Conservation (phyloP, 176 grass and related monocot species). For the Raddia guianensis region DNA sequence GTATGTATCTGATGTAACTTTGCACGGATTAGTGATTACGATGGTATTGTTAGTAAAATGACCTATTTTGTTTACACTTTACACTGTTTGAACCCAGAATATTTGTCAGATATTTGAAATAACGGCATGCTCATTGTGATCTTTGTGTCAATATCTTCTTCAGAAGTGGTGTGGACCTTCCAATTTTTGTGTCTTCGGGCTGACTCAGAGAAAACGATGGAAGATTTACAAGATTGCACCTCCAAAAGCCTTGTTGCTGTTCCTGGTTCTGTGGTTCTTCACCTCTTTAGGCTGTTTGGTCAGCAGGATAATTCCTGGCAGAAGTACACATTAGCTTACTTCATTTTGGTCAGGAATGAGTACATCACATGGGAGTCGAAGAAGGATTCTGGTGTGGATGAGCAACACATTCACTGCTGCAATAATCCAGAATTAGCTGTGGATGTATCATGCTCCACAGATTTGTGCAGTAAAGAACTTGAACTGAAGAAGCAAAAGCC, state of each 20-base stretch:
- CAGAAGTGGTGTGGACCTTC: slow-evolving; percentile 27
- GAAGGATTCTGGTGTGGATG: slow-evolving; percentile 41
- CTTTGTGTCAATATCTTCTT: slow-evolving; percentile 29
- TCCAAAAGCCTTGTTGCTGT: slow-evolving; percentile 55
- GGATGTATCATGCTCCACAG: slow-evolving; percentile 29
- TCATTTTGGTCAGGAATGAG: slow-evolving; percentile 61
- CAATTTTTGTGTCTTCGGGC: slow-evolving; percentile 14
- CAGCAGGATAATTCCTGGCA: slow-evolving; percentile 71
- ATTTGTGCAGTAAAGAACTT: slow-evolving; percentile 46
- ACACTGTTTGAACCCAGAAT: not conserved
- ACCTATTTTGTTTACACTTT: not conserved
- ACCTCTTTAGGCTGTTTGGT: slow-evolving; percentile 59
- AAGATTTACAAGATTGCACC: slow-evolving; percentile 60
- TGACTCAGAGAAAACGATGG: slow-evolving; percentile 42
- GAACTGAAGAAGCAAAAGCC: slow-evolving; percentile 53
- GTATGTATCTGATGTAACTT: not conserved
- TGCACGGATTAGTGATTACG: not conserved
- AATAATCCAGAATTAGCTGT: slow-evolving; percentile 47
- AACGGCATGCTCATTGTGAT: slow-evolving; percentile 9
- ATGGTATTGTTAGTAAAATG: not conserved
- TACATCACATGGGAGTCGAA: slow-evolving; percentile 45
- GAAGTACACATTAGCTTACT: slow-evolving; percentile 64
- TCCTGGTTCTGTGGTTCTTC: slow-evolving; percentile 56
- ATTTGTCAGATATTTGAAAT: slow-evolving; percentile 1
- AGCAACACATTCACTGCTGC: slow-evolving; percentile 17